Evolutionary conservation across 2,329 filamentous ascomycete genomes (phyloP).

Genomic region (Neonectria punicea): DNA sequence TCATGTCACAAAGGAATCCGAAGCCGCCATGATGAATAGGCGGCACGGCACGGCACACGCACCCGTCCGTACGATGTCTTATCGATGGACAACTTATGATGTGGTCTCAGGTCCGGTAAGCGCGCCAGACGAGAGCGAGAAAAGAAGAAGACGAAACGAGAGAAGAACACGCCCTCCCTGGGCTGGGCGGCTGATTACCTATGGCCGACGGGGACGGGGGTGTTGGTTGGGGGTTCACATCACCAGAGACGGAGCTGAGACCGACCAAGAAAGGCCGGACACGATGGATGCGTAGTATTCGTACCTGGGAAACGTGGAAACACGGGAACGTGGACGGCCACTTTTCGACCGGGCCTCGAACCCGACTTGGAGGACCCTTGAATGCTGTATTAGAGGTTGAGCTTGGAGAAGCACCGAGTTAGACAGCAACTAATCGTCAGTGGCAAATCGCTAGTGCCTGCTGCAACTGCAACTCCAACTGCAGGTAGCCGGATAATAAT

Average conservation of each 20-base stretch:
- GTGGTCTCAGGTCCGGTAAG: neutral
- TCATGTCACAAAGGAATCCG: slow-evolving; percentile 1
- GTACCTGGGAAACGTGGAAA: slow-evolving; percentile 16
- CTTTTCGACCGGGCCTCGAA: neutral
- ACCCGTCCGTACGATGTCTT: neutral
- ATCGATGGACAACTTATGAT: slow-evolving; percentile 1
- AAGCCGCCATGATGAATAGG: slow-evolving; percentile 5
- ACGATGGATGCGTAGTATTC: neutral
- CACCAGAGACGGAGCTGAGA: neutral
- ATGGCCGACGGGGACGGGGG: neutral
- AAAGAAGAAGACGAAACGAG: neutral
- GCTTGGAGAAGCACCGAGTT: slow-evolving; percentile 1
- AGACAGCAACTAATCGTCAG: neutral
- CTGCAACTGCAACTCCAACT: neutral
- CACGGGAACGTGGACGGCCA: slow-evolving; percentile 10
- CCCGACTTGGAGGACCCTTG: neutral
- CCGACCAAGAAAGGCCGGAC: neutral
- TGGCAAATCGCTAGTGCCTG: neutral
- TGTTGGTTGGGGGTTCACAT: neutral
- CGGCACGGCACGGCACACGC: slow-evolving; percentile 8
- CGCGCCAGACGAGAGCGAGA: slow-evolving; percentile 6
- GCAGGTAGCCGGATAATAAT: slow-evolving; percentile 9
- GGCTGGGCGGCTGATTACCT: neutral
- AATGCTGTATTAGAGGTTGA: neutral
- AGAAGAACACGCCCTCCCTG: neutral